phyloP scores from a whole-genome alignment of 257 asterid species.

The Fraxinus cuspidata region DNA sequence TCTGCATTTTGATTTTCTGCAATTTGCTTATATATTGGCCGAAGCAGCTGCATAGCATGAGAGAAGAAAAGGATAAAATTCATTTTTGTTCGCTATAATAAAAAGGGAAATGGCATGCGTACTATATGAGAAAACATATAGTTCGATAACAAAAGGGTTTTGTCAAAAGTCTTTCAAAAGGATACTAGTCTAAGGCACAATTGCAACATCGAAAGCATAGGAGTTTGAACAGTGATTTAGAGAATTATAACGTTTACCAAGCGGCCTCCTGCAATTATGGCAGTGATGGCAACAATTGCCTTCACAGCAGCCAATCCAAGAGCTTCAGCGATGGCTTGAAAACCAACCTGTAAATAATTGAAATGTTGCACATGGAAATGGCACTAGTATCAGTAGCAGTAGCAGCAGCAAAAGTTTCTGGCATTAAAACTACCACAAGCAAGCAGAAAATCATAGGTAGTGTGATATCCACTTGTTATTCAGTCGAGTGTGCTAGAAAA shows the following conservation, averaged over 20 bases:
- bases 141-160: neutral
- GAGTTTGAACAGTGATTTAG: constrained; percentile 24
- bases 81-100: neutral
- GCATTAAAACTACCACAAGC: constrained; percentile 8
- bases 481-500: constrained; percentile 21
- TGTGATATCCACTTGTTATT: constrained; percentile 15
- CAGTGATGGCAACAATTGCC: constrained; percentile 95
- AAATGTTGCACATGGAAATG: constrained; percentile 13
- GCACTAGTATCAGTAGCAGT: constrained; percentile 24
- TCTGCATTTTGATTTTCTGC: constrained; percentile 99
- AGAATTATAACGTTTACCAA: constrained; percentile 47
- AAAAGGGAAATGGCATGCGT: neutral
- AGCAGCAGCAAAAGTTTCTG: constrained; percentile 11
- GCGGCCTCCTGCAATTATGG: constrained; percentile 98
- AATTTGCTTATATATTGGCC: constrained; percentile 94
- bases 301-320: constrained; percentile 99
- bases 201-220: constrained; percentile 24
- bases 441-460: constrained; percentile 15
- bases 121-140: constrained; percentile 1
- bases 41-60: constrained; percentile 64
- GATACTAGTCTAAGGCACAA: neutral
- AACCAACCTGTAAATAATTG: constrained; percentile 68
- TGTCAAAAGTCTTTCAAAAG: constrained; percentile 12
- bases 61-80: constrained; percentile 20
- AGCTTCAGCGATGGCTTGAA: constrained; percentile 97